These are phyloP conservation scores for Trypanosomatidae sp. DNA, from an alignment of 208 protist genomes.

Conservation along the genomic window DNA sequence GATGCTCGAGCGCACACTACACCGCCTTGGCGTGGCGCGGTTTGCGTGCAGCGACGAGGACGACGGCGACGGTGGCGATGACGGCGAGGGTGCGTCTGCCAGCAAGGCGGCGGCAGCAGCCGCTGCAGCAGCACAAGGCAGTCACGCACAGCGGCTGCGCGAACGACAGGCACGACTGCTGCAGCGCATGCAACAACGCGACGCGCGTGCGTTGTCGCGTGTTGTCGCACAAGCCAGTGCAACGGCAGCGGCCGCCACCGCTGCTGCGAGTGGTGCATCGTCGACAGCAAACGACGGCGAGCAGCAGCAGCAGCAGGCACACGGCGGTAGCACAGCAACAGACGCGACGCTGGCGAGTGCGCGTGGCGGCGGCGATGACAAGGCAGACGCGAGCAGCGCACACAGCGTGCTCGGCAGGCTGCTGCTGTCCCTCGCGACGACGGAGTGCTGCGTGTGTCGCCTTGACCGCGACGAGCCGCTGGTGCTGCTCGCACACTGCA, in stretches of 20 bases:
- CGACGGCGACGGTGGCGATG: too few relatives aligned
- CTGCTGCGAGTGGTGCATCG: slow-evolving; percentile 8
- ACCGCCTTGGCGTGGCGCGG: slow-evolving; percentile 14
- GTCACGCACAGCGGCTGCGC: slow-evolving; percentile 30
- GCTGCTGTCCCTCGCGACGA: slow-evolving; percentile 22
- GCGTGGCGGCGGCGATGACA: neutral
- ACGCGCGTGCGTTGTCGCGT: too few relatives aligned
- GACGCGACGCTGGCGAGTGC: neutral
- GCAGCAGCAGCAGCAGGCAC: neutral
- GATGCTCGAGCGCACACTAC: slow-evolving; percentile 44
- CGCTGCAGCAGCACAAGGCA: slow-evolving; percentile 9
- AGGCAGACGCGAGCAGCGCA: neutral
- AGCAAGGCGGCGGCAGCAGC: slow-evolving; percentile 7
- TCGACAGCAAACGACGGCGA: neutral
- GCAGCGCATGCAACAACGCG: slow-evolving; percentile 37
- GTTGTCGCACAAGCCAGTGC: too few relatives aligned
- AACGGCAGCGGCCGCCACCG: too few relatives aligned
- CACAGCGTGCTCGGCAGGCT: slow-evolving; percentile 20
- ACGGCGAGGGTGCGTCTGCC: too few relatives aligned
- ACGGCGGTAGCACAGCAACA: neutral
- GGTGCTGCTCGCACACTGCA: slow-evolving; percentile 38
- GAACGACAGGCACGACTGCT: slow-evolving; percentile 53
- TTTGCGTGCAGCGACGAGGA: too few relatives aligned
- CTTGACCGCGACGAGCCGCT: slow-evolving; percentile 20
- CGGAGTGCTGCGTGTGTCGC: slow-evolving; percentile 67